phyloP scores from a whole-genome alignment of 306 rosid genomes.

The Aeschynomene evenia region DNA sequence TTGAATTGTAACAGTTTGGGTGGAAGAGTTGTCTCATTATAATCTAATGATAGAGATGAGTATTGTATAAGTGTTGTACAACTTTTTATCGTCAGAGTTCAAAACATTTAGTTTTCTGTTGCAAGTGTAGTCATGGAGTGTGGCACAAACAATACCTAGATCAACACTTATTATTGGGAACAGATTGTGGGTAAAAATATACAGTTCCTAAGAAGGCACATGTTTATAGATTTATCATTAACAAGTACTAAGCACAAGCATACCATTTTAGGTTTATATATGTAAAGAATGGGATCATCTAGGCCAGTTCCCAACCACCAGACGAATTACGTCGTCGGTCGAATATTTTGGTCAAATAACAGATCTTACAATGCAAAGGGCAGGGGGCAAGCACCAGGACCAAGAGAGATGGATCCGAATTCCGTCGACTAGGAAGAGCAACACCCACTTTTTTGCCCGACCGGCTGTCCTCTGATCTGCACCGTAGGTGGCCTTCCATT shows the following conservation, averaged over 20 bases:
- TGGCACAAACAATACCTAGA: not conserved
- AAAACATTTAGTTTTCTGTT: too few species aligned
- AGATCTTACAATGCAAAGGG: constrained; percentile 32
- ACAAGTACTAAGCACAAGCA: constrained; percentile 39
- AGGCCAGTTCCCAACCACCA: constrained; percentile 40
- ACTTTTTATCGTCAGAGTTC: too few species aligned
- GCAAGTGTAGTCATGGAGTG: not conserved
- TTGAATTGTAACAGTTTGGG: too few species aligned
- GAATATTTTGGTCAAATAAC: constrained; percentile 33
- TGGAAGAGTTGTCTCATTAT: too few species aligned
- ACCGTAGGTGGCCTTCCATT: constrained; percentile 54
- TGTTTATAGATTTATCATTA: constrained; percentile 32
- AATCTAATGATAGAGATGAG: too few species aligned
- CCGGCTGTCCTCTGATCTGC: constrained; percentile 58
- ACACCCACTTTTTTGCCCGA: constrained; percentile 53
- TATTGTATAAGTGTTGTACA: too few species aligned
- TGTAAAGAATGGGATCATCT: constrained; percentile 45
- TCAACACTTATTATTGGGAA: not conserved
- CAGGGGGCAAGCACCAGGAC: constrained; percentile 30
- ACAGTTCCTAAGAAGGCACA: not conserved
- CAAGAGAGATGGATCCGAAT: constrained; percentile 20
- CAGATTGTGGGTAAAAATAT: not conserved
- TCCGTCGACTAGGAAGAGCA: constrained; percentile 45
- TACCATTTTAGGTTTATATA: constrained; percentile 37
- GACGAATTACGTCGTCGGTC: constrained; percentile 29